Conservation (phyloP, 2,329 filamentous ascomycete species). For the Cladophialophora psammophila region DNA sequence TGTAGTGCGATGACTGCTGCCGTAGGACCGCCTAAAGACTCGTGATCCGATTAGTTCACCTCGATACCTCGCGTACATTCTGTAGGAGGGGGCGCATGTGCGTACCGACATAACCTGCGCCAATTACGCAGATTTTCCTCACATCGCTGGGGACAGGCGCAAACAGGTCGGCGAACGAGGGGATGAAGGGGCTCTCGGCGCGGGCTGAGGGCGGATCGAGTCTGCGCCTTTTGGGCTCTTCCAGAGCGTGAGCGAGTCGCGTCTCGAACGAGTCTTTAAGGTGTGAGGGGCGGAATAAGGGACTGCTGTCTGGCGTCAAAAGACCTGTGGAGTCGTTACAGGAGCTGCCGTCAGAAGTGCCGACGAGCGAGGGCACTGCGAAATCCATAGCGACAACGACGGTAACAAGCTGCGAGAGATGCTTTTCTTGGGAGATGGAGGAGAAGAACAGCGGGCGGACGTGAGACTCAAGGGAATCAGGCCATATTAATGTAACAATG, state of each 20-base stretch:
- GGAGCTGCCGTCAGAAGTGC: slow-evolving; percentile 28
- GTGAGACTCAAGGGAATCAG: slow-evolving; percentile 2
- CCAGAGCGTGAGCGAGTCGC: slow-evolving; percentile 23
- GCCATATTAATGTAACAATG: slow-evolving; percentile 8
- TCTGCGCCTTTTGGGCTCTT: slow-evolving; percentile 20
- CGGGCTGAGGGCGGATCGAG: slow-evolving; percentile 7
- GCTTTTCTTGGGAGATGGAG: background rate
- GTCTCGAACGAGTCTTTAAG: slow-evolving; percentile 28
- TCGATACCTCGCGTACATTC: background rate
- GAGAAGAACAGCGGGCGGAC: background rate
- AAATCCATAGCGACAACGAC: slow-evolving; percentile 22
- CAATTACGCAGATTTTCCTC: slow-evolving; percentile 72
- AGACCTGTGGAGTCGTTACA: slow-evolving; percentile 30
- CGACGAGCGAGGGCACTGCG: slow-evolving; percentile 29
- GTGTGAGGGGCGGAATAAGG: slow-evolving; percentile 27
- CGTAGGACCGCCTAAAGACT: slow-evolving; percentile 70
- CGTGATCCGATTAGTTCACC: slow-evolving; percentile 3
- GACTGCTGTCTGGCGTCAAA: slow-evolving; percentile 29
- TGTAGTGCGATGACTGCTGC: slow-evolving; percentile 76
- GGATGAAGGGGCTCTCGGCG: slow-evolving; percentile 20
- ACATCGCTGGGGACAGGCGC: slow-evolving; percentile 30
- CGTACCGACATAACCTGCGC: slow-evolving; percentile 78
- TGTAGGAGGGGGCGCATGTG: slow-evolving; percentile 32
- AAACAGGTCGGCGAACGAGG: slow-evolving; percentile 18
- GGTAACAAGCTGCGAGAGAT: background rate